Base-by-base conservation (phyloP, 441 rosid species). In the Populus hybrid region DNA sequence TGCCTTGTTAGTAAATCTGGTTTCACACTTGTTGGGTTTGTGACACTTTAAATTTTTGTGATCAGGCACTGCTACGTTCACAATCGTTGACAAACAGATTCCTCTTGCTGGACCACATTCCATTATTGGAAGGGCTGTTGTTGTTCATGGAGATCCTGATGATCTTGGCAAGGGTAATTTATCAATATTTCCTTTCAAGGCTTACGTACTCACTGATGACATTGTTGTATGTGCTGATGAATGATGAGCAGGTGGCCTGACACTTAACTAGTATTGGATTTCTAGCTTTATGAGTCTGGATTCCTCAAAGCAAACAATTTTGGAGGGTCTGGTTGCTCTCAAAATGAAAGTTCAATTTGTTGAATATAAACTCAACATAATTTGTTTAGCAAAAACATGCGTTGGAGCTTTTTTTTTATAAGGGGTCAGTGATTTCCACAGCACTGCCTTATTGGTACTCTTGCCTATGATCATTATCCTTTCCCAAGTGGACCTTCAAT, bases 111-210 rank as follows among this genome's bases (percentile, higher is more conserved):
- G 98, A 74, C 90, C 91, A 72, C 69, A 87, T 79, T 90, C 98
- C 21, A 92, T 95, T 78, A 56, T 95, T 40, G 99, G 99, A 84
- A 91, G 99, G 84, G 98, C 99, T 61, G 90, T 95, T 75, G 98
- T 95, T 82, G 94, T 92, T 78, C 99, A 94, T 79, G 84, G 86
- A 2, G 99, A 94, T 85, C 93, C 97, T 72, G 99, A 94, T 88
- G 98, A 94, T 84, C 98, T 94, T 67, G 98, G 98, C 85, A 94
- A 83, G 89, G 98, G 98, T 94, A 80, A 85, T 56, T 35, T 72
- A 63, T 24, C 74, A 1, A 45, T 42, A 45, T 2, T 24, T 68
- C 38, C 61, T 1, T 80, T 38, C 6, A 28, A 53, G 16, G 61
- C 24, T 24, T 24, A 24, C 1, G 24, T 50, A 50, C 56, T 50